Percentiles rank a stretch among this genome's conserved stretches.
phyloP scores from a whole-genome alignment of 2,329 filamentous ascomycete species.

The Fusarium setosum region DNA sequence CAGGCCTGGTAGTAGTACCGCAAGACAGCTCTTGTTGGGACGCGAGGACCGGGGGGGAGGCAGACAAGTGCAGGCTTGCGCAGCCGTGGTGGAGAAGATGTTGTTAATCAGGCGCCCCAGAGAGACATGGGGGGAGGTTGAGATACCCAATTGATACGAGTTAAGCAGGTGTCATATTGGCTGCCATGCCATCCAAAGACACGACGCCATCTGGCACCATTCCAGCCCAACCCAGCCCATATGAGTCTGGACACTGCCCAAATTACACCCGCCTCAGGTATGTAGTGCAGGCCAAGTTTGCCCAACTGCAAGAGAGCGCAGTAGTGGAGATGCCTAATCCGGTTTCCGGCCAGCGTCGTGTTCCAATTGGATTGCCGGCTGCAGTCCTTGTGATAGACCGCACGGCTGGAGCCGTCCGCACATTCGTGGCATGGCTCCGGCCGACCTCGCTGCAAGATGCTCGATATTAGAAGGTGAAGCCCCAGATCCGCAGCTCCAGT shows the following conservation, averaged over 20 bases:
- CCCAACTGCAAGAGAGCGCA: constrained; percentile 33
- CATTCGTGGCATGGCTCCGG: constrained; percentile 18
- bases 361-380: constrained; percentile 40
- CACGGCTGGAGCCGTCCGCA: constrained; percentile 6
- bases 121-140: constrained; percentile 37
- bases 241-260: constrained; percentile 37
- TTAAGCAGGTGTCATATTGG: constrained; percentile 34
- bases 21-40: constrained; percentile 27
- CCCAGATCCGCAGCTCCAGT: constrained; percentile 6
- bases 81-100: constrained; percentile 30
- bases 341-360: constrained; percentile 33
- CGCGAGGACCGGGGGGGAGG: constrained; percentile 34
- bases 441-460: constrained; percentile 15
- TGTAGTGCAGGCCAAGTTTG: constrained; percentile 35
- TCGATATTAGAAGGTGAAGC: neutral
- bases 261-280: constrained; percentile 31
- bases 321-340: constrained; percentile 38
- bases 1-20: constrained; percentile 24
- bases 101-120: constrained; percentile 30
- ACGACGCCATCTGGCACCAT: constrained; percentile 59
- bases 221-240: constrained; percentile 39
- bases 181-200: constrained; percentile 54
- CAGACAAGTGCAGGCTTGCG: constrained; percentile 26
- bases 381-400: constrained; percentile 30
- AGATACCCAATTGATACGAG: constrained; percentile 43